A percentile compares a stretch with the other conserved stretches of the same genome.
phyloP scores from a whole-genome alignment of 176 grass and related monocot species.

The Puccinellia tenuiflora region DNA sequence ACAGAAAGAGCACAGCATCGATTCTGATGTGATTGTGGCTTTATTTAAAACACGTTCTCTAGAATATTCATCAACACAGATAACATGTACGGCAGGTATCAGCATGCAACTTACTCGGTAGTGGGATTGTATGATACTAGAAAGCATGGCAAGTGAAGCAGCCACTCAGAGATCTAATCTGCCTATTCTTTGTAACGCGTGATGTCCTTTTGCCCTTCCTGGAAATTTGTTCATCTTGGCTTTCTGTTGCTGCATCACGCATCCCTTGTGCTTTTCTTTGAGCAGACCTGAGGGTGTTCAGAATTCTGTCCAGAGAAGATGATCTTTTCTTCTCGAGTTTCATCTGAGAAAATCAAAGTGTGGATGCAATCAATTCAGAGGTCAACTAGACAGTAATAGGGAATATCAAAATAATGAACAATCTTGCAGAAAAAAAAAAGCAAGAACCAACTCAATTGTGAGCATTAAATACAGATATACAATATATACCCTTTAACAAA shows the following conservation, averaged over 20 bases:
- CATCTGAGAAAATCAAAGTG: constrained; percentile 41
- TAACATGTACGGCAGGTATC: background rate
- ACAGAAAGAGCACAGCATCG: background rate
- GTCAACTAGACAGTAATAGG: background rate
- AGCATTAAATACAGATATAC: background rate
- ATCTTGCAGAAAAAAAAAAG: background rate
- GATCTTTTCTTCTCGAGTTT: constrained; percentile 90
- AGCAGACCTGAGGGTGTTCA: constrained; percentile 65
- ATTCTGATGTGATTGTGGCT: background rate
- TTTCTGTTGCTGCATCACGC: constrained; percentile 43
- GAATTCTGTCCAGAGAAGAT: constrained; percentile 81
- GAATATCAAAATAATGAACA: background rate
- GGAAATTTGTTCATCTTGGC: constrained; percentile 36
- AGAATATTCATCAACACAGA: background rate
- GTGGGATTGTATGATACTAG: constrained; percentile 27
- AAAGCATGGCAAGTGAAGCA: constrained; percentile 95
- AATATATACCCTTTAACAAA: background rate
- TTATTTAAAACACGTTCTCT: background rate
- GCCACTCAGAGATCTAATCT: constrained; percentile 79
- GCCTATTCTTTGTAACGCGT: constrained; percentile 45
- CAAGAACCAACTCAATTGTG: background rate
- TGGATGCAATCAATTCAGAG: background rate
- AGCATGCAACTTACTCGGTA: constrained; percentile 26
- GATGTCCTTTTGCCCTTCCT: constrained; percentile 43
- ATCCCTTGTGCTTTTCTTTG: constrained; percentile 78